A percentile compares a stretch with the other conserved stretches of the same genome.
Conservation (phyloP, 179 eudicot species). For the Silene noctiflora region DNA sequence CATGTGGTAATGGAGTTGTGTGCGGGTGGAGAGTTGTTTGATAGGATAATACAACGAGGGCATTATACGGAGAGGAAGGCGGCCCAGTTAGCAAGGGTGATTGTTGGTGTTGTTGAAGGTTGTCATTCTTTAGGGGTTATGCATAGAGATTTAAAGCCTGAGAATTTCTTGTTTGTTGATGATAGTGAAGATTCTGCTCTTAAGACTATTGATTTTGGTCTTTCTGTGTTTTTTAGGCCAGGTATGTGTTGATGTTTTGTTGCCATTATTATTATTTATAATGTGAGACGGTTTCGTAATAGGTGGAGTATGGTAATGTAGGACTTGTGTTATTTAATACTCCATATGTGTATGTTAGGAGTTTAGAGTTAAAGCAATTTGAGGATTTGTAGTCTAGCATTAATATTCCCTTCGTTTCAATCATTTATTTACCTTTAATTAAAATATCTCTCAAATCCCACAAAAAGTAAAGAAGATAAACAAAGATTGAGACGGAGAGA, state of each 20-base stretch:
- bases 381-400: too few species aligned
- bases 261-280: too few species aligned
- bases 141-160: slow-evolving; percentile 46
- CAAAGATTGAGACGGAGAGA: too few species aligned
- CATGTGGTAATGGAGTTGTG: slow-evolving; percentile 46
- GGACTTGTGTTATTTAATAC: too few species aligned
- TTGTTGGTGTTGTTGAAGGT: slow-evolving; percentile 38
- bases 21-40: slow-evolving; percentile 42
- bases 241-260: slow-evolving; percentile 16
- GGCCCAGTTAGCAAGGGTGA: slow-evolving; percentile 36
- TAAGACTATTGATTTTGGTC: slow-evolving; percentile 48
- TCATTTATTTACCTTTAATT: too few species aligned
- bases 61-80: slow-evolving; percentile 47
- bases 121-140: slow-evolving; percentile 44
- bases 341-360: too few species aligned
- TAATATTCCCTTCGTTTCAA: too few species aligned
- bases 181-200: slow-evolving; percentile 34
- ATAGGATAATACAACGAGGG: slow-evolving; percentile 40
- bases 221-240: slow-evolving; percentile 44
- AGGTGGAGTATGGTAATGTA: too few species aligned
- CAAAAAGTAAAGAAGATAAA: too few species aligned
- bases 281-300: too few species aligned
- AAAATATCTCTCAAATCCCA: too few species aligned
- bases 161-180: slow-evolving; percentile 42
- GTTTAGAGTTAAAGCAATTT: too few species aligned